A percentile compares a stretch with the other conserved stretches of the same genome.
phyloP scores from a whole-genome alignment of 2,329 filamentous ascomycete genomes.

The Aurifilum marmelostoma region DNA sequence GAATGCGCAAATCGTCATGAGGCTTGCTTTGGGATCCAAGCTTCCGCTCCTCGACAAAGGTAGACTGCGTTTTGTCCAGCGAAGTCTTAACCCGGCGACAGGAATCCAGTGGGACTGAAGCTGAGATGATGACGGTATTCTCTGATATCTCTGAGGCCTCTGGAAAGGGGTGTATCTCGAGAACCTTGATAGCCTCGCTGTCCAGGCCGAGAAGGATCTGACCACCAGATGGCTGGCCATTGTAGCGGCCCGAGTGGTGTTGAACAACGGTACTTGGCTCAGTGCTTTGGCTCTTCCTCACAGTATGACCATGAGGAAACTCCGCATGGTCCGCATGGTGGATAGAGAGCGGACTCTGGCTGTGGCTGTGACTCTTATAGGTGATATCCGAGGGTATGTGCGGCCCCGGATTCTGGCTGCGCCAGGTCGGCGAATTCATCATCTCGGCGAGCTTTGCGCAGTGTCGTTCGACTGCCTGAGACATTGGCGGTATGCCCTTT shows the following conservation, averaged over 20 bases:
- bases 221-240: background rate
- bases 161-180: conserved; percentile 20
- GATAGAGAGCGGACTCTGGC: background rate
- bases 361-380: background rate
- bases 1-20: background rate
- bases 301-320: background rate
- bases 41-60: background rate
- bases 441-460: conserved; percentile 26
- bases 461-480: conserved; percentile 20
- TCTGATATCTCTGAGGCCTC: conserved; percentile 12
- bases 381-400: background rate
- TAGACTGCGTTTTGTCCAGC: background rate
- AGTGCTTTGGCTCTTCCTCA: background rate
- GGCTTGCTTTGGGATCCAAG: background rate
- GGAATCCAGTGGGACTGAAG: conserved; percentile 3
- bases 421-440: conserved; percentile 27
- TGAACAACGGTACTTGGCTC: background rate
- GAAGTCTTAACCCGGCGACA: background rate
- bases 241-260: background rate
- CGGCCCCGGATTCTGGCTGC: conserved; percentile 17
- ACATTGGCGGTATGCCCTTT: conserved; percentile 14
- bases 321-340: background rate
- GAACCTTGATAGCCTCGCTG: conserved; percentile 21
- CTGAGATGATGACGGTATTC: conserved; percentile 26
- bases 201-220: conserved; percentile 12